Percentiles rank a stretch among this genome's conserved stretches.
Conservation (phyloP, 768 basidiomycete genomes). For the Podaxis sp. region DNA sequence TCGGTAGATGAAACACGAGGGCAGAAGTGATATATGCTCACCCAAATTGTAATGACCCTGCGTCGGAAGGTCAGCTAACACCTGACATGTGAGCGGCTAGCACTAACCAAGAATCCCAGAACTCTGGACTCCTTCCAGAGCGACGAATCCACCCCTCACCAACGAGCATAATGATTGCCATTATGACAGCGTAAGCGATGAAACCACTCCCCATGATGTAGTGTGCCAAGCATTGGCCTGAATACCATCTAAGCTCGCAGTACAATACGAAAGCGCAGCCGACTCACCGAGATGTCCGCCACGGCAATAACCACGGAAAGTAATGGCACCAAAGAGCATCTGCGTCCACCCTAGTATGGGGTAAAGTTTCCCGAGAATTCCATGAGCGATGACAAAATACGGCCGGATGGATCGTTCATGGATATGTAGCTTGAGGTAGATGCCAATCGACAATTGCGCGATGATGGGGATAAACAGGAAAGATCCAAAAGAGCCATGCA, state of each 20-base stretch:
- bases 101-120: conserved; percentile 78
- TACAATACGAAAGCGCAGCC: background rate
- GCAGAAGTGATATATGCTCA: conserved; percentile 23
- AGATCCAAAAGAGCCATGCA: conserved; percentile 70
- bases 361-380: conserved; percentile 79
- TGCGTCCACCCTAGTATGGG: conserved; percentile 89
- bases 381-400: conserved; percentile 68
- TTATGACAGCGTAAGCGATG: conserved; percentile 81
- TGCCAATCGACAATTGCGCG: conserved; percentile 68
- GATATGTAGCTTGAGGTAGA: conserved; percentile 92
- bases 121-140: conserved; percentile 76
- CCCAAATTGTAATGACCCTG: conserved; percentile 55
- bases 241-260: conserved; percentile 1
- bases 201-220: conserved; percentile 92
- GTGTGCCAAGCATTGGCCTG: conserved; percentile 83
- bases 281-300: conserved; percentile 60
- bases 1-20: background rate
- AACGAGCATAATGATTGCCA: conserved; percentile 74
- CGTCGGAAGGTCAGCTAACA: background rate
- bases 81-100: background rate
- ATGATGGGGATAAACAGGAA: conserved; percentile 66
- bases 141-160: conserved; percentile 78
- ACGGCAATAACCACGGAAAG: conserved; percentile 75
- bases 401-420: conserved; percentile 75
- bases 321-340: conserved; percentile 82